phyloP scores from a whole-genome alignment of 1,139 yeast species.

The Geotrichum bryndzae region DNA sequence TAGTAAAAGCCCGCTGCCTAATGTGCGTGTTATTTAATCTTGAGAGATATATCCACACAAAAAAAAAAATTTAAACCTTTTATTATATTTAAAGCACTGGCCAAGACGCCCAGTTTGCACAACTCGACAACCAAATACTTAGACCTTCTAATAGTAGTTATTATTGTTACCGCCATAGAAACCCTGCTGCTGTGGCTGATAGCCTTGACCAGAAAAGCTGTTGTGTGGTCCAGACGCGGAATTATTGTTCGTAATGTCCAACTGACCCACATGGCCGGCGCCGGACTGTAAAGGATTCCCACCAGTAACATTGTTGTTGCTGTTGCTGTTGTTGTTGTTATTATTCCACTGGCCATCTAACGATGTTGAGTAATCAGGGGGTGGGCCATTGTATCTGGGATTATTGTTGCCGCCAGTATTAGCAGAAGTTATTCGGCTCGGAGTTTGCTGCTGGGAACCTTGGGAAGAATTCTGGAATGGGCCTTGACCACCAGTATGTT shows the following conservation, averaged over 20 bases:
- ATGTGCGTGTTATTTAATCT: too few species aligned
- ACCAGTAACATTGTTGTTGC: neutral
- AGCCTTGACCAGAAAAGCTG: neutral
- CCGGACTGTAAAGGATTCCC: neutral
- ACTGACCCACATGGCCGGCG: neutral
- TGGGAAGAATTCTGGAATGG: too few species aligned
- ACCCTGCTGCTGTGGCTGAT: neutral
- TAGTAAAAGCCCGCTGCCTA: too few species aligned
- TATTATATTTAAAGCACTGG: too few species aligned
- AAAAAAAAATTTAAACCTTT: too few species aligned
- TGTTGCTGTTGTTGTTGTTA: neutral
- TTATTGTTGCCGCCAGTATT: neutral
- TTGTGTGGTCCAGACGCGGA: neutral
- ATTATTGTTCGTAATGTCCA: neutral
- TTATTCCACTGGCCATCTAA: neutral
- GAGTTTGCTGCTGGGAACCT: neutral
- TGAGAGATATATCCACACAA: too few species aligned
- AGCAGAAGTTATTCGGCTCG: neutral
- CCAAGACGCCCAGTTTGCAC: too few species aligned
- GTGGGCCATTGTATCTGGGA: neutral
- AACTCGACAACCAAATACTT: neutral
- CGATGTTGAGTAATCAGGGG: neutral
- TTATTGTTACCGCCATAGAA: neutral
- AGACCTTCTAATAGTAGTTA: neutral
- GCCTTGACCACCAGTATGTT: too few species aligned